Percentiles rank a stretch among this genome's conserved stretches.
Evolutionary conservation across 768 basidiomycete species (phyloP).

Genomic region (Lyophyllum semitale): DNA sequence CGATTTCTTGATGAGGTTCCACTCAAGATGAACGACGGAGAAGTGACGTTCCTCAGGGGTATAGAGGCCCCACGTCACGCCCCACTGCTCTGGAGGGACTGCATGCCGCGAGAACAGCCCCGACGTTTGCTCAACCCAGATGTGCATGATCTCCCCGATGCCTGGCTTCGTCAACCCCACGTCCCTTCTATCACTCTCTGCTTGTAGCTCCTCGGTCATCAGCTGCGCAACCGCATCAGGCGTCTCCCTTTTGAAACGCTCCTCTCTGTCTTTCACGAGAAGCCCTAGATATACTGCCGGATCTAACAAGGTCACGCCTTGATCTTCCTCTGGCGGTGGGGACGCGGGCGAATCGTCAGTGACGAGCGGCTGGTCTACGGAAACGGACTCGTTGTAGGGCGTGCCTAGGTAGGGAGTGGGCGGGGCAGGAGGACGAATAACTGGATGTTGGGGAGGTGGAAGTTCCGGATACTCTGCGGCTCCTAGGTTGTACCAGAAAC

Average conservation of each 20-base stretch:
- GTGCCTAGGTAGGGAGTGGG: too few relatives aligned
- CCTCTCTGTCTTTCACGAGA: not conserved
- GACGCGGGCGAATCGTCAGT: not conserved
- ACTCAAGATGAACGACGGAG: not conserved
- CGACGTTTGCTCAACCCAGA: not conserved
- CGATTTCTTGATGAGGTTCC: constrained; percentile 1
- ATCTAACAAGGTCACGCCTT: not conserved
- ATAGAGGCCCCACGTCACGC: not conserved
- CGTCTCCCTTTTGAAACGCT: not conserved
- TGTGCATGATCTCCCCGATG: not conserved
- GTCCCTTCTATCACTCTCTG: not conserved
- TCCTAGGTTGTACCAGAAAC: too few relatives aligned
- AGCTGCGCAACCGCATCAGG: not conserved
- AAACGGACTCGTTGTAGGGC: too few relatives aligned
- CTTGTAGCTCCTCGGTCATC: not conserved
- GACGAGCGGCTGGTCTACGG: not conserved
- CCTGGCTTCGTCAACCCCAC: not conserved
- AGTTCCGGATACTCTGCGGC: too few relatives aligned
- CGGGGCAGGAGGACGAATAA: too few relatives aligned
- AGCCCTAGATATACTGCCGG: not conserved
- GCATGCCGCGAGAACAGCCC: not conserved
- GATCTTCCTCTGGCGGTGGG: not conserved
- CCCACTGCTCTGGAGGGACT: not conserved
- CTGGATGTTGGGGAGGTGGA: not conserved
- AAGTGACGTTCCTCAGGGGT: constrained; percentile 2